Evolutionary conservation across 129 eudicot species (phyloP).

Genomic region (carrot (Daucus carota)): DNA sequence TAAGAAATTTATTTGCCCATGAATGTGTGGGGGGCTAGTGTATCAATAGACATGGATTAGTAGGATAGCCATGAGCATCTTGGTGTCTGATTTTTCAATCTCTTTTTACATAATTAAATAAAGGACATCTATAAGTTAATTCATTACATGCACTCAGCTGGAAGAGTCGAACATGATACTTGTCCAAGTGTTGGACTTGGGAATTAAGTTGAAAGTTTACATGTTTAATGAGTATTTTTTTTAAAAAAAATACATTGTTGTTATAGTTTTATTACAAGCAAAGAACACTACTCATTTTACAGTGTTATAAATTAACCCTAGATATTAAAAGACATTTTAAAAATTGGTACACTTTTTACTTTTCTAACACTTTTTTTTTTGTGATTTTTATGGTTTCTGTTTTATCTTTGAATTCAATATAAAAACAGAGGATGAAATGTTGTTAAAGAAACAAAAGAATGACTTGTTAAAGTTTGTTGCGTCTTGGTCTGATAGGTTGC

Average conservation of each 20-base stretch:
- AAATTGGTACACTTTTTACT: not conserved
- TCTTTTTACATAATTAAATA: not conserved
- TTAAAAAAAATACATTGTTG: not conserved
- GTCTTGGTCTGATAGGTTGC: not conserved
- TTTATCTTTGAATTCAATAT: not conserved
- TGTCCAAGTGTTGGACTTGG: too few species aligned
- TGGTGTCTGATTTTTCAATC: not conserved
- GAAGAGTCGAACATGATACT: too few species aligned
- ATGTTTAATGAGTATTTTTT: not conserved
- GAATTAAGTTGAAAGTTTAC: too few species aligned
- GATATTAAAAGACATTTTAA: not conserved
- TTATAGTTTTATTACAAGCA: not conserved
- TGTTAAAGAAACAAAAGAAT: not conserved
- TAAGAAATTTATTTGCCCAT: not conserved
- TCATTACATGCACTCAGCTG: too few species aligned
- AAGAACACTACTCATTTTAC: not conserved
- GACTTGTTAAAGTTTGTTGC: not conserved
- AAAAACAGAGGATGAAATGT: not conserved
- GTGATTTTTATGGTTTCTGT: not conserved
- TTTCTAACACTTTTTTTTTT: not conserved
- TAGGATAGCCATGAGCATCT: not conserved
- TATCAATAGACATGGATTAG: not conserved
- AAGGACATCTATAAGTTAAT: not conserved
- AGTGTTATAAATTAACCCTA: not conserved
- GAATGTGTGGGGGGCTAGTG: not conserved